Evolutionary conservation across 768 basidiomycete genomes (phyloP).

Genomic region (Porphyrellus cyaneotinctus): DNA sequence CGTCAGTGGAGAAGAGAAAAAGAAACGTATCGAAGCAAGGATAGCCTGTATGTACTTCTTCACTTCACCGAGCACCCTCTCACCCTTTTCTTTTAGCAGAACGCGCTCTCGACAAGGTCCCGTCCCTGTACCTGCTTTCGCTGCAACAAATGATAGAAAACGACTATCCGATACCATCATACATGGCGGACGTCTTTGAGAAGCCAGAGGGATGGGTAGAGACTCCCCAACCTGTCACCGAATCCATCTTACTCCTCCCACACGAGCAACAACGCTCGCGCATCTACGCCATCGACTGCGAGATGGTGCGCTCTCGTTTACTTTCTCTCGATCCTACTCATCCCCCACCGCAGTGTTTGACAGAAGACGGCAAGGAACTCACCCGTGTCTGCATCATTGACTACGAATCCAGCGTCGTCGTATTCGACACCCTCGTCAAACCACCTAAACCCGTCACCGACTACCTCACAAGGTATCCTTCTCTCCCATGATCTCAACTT

Average conservation of each 20-base stretch:
- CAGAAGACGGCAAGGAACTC: slow-evolving; percentile 86
- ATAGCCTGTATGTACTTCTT: slow-evolving; percentile 30
- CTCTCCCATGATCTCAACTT: background rate
- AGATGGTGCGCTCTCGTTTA: slow-evolving; percentile 67
- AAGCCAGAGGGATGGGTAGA: slow-evolving; percentile 76
- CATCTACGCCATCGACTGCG: slow-evolving; percentile 90
- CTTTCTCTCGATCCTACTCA: background rate
- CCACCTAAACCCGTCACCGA: slow-evolving; percentile 81
- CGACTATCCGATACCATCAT: slow-evolving; percentile 86
- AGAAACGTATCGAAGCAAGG: slow-evolving; percentile 49
- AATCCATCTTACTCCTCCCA: slow-evolving; percentile 30
- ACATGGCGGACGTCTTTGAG: slow-evolving; percentile 68
- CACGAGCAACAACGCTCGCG: slow-evolving; percentile 36
- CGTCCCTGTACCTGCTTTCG: slow-evolving; percentile 68
- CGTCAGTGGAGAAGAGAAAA: slow-evolving; percentile 76
- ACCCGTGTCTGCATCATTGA: slow-evolving; percentile 85
- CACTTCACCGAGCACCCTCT: background rate
- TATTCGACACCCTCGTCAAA: slow-evolving; percentile 89
- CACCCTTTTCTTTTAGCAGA: slow-evolving; percentile 42
- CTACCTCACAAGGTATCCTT: slow-evolving; percentile 80
- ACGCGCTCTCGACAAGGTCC: slow-evolving; percentile 56
- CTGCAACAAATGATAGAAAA: slow-evolving; percentile 91
- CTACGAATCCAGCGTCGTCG: slow-evolving; percentile 59
- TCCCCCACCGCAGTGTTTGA: slow-evolving; percentile 65
- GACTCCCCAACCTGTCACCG: slow-evolving; percentile 51